Evolutionary conservation across 371 early-diverging fungal species (phyloP), one percentile per base, ranked within the genome.

Genomic region (Mucor circinelloides): DNA sequence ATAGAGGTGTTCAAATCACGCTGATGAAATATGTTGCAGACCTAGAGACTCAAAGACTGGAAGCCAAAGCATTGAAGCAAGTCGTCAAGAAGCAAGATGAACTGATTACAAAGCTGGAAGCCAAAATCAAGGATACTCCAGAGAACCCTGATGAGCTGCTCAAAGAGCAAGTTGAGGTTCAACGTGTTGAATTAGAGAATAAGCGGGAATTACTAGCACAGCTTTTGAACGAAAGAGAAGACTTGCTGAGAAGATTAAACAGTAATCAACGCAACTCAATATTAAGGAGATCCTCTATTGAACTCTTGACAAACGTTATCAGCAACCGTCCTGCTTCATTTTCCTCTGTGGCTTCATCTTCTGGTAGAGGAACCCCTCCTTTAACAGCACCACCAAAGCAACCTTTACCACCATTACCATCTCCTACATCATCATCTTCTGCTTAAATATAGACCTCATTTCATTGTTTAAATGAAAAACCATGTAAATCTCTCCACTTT

Each of bases 31-130:
- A 78, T 23, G 68, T 80, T n/a, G 50, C 59, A 7, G 74, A 75
- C 21, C 61, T 78, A 17, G 83, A 80, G 50, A 67, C 44, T 12
- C 72, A 83, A 31, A 60, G 73, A 21, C 50, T 74, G 27, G 73
- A 75, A 23, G 69, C 62, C 5, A 75, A 77, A 9, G 30, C 54
- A 2, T 34, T 83, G 15, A 62, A 63, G 23, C 40, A 75, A 2
- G 68, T 83, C 0, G 67, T 80, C 1, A 44, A 68, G 32, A 80
- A 83, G 48, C 83, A 83, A 70, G 83, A 83, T 19, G 74, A 75
- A 23, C 42, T 83, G 13, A 83, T 83, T 30, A 31, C 60, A 5
- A 75, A 69, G 13, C 55, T 83, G 5, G 83, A 83, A 63, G n/a
- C 48, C 15, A 75, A 74, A 55, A 21, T 72, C 13, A 58, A n/a